Conservation (phyloP, 108 stramenopile species). For the Phaeodactylum tricornutum region DNA sequence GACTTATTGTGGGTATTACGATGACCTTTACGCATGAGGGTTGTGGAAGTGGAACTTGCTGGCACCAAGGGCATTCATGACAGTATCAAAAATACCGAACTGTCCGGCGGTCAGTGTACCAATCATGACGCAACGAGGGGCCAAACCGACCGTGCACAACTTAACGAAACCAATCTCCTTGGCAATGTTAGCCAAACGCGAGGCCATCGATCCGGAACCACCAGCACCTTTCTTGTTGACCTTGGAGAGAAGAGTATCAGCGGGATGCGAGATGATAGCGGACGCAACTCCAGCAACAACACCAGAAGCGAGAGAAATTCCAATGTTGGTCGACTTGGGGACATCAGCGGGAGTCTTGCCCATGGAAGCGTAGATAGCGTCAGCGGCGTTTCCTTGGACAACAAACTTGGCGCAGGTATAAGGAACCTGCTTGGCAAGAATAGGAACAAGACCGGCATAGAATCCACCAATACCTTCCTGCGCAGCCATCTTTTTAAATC, state of each 20-base stretch:
- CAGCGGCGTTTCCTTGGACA: conserved; percentile 92
- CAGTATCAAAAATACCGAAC: conserved; percentile 98
- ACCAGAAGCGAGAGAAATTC: conserved; percentile 85
- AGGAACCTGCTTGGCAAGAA: conserved; percentile 97
- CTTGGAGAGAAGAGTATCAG: conserved; percentile 97
- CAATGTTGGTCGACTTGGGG: conserved; percentile 49
- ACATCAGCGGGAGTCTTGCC: conserved; percentile 65
- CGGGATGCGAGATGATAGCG: conserved; percentile 98
- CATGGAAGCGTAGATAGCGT: conserved; percentile 75
- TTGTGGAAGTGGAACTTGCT: conserved; percentile 96
- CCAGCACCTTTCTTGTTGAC: conserved; percentile 97
- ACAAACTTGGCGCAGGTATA: conserved; percentile 99
- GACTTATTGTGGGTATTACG: too few species aligned
- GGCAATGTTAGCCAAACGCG: conserved; percentile 88
- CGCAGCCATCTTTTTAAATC: conserved; percentile 82
- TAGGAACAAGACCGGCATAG: conserved; percentile 93
- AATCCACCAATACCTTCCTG: conserved; percentile 87
- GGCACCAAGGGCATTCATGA: conserved; percentile 92
- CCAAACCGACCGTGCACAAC: conserved; percentile 92
- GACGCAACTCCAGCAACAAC: conserved; percentile 97
- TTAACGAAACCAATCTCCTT: conserved; percentile 91
- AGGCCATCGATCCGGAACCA: conserved; percentile 84
- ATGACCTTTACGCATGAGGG: too few species aligned
- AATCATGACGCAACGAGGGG: conserved; percentile 98
- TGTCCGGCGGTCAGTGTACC: conserved; percentile 98